Conservation (phyloP, 2,329 filamentous ascomycete genomes). For the Penicillium capsulatum region DNA sequence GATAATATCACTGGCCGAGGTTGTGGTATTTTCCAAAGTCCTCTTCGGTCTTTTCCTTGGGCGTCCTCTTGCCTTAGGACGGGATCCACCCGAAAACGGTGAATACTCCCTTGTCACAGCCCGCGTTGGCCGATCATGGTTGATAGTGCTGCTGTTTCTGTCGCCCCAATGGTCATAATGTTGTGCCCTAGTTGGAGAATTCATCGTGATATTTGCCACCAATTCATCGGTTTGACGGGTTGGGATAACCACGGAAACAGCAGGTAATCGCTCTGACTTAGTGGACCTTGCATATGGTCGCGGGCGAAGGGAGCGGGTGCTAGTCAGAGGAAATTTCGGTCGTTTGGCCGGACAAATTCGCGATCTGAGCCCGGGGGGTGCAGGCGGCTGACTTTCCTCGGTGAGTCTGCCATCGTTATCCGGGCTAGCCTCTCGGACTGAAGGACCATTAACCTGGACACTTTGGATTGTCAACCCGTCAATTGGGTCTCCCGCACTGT, state of each 20-base stretch:
- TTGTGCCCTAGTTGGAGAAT: not conserved
- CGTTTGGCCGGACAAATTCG: not conserved
- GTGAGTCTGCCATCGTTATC: not conserved
- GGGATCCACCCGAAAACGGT: not conserved
- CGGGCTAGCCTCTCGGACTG: not conserved
- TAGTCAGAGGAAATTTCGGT: not conserved
- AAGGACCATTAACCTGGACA: not conserved
- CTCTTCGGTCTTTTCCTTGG: not conserved
- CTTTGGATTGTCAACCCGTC: not conserved
- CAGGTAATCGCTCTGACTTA: not conserved
- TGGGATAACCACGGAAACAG: constrained; percentile 2
- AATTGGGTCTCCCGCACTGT: not conserved
- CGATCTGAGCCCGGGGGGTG: no score
- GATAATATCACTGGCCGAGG: not conserved
- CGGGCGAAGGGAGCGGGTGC: not conserved
- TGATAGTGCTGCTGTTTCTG: not conserved
- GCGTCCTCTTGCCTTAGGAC: not conserved
- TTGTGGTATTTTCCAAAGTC: no score
- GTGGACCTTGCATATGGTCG: constrained; percentile 1
- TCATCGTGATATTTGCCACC: not conserved
- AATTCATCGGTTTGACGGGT: not conserved
- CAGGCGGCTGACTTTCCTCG: not conserved
- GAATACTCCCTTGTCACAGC: not conserved
- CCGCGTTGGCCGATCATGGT: not conserved
- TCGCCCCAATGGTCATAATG: not conserved